Conservation (phyloP, 768 basidiomycete genomes). For the Lentinula aciculospora region DNA sequence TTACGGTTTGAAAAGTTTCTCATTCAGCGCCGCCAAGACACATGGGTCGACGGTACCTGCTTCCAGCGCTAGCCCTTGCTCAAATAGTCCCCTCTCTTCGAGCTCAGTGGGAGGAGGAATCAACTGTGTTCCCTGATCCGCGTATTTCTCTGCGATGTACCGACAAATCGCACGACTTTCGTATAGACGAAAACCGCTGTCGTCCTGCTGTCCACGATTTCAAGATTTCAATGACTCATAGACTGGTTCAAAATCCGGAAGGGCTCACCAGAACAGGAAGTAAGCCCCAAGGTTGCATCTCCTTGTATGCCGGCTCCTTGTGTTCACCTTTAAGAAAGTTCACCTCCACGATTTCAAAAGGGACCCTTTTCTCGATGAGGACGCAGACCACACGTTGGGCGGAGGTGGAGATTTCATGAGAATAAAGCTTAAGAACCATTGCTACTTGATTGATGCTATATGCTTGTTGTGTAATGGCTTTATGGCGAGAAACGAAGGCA, state of each 20-base stretch:
- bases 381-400: conserved; percentile 37
- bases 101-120: conserved; percentile 34
- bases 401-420: conserved; percentile 35
- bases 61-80: conserved; percentile 51
- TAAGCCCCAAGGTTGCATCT: conserved; percentile 50
- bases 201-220: conserved; percentile 27
- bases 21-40: conserved; percentile 30
- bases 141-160: conserved; percentile 54
- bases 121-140: conserved; percentile 41
- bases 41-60: conserved; percentile 44
- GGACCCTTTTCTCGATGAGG: conserved; percentile 40
- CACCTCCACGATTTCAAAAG: conserved; percentile 37
- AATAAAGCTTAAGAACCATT: conserved; percentile 44
- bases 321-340: conserved; percentile 33
- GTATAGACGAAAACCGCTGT: conserved; percentile 62
- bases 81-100: conserved; percentile 37
- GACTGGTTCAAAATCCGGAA: neutral
- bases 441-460: neutral
- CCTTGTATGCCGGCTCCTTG: conserved; percentile 27
- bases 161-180: conserved; percentile 58
- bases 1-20: conserved; percentile 50
- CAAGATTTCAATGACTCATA: neutral
- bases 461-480: too few species aligned
- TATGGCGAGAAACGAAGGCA: too few species aligned
- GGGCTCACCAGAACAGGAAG: conserved; percentile 20